Evolutionary conservation across 2,329 filamentous ascomycete species (phyloP).

Genomic region (Hymenotorrendiella dingleyae): DNA sequence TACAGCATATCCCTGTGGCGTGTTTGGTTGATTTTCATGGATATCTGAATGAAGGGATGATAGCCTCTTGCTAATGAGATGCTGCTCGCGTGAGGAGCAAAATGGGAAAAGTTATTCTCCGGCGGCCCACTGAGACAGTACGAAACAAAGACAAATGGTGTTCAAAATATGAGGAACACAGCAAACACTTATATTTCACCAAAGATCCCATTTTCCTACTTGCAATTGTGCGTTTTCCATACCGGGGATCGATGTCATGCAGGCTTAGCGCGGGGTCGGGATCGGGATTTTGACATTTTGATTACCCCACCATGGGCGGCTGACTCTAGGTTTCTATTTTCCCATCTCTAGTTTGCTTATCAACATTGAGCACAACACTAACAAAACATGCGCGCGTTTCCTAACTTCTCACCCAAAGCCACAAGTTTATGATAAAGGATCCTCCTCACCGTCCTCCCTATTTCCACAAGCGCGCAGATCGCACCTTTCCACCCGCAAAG

Average conservation of each 20-base stretch:
- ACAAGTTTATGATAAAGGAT: not conserved
- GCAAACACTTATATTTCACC: constrained; percentile 1
- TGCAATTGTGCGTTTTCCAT: not conserved
- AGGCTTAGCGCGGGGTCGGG: constrained; percentile 22
- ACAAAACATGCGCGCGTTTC: constrained; percentile 1
- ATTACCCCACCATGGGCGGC: constrained; percentile 8
- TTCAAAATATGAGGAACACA: not conserved
- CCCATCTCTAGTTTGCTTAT: constrained; percentile 1
- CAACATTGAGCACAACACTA: not conserved
- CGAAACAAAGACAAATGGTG: too few species aligned
- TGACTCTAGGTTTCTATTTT: too few species aligned
- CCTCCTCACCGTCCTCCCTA: not conserved
- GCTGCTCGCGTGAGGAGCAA: not conserved
- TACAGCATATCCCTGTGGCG: constrained; percentile 27
- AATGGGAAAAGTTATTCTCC: not conserved
- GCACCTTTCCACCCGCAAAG: not conserved
- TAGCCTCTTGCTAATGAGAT: constrained; percentile 3
- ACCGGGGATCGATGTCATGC: not conserved
- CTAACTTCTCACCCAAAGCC: not conserved
- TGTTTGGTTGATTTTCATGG: constrained; percentile 29
- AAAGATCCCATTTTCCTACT: not conserved
- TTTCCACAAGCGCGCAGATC: not conserved
- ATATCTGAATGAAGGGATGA: constrained; percentile 19
- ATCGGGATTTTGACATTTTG: not conserved
- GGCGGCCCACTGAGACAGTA: not conserved